Evolutionary conservation across 495 filamentous ascomycete genomes (phyloP).

Genomic region (Thermothielavioides terrestris): DNA sequence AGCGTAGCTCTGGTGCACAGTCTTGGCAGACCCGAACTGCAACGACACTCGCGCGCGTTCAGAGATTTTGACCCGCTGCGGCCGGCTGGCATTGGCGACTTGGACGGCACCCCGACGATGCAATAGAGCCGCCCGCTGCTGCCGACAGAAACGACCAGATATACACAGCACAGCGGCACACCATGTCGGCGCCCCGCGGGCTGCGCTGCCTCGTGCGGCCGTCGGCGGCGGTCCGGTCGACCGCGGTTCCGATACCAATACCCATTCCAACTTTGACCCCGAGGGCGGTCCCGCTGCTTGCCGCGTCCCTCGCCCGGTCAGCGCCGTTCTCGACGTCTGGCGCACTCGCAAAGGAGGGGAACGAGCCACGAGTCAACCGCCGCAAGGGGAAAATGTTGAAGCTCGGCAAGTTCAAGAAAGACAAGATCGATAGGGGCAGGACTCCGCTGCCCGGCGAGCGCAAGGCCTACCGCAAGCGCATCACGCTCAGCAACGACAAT

Average conservation of each 20-base stretch:
- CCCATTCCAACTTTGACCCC: too few relatives aligned
- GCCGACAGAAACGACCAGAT: slow-evolving; percentile 8
- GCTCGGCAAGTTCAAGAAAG: slow-evolving; percentile 48
- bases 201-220: slow-evolving; percentile 58
- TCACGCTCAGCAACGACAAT: slow-evolving; percentile 89
- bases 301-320: not conserved
- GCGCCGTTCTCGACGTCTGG: slow-evolving; percentile 29
- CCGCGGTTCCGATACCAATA: slow-evolving; percentile 15
- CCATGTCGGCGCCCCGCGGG: slow-evolving; percentile 61
- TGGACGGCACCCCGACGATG: slow-evolving; percentile 20
- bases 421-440: slow-evolving; percentile 37
- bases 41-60: not conserved
- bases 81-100: slow-evolving; percentile 19
- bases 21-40: slow-evolving; percentile 7
- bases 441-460: slow-evolving; percentile 66
- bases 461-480: slow-evolving; percentile 75
- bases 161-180: slow-evolving; percentile 19
- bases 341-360: not conserved
- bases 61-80: slow-evolving; percentile 9
- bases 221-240: slow-evolving; percentile 36
- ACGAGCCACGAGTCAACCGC: slow-evolving; percentile 22
- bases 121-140: slow-evolving; percentile 12
- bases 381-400: slow-evolving; percentile 30
- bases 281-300: not conserved
- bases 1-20: too few relatives aligned